Evolutionary conservation across 345 rosid genomes (phyloP).

Genomic region (Pugionium dolabratum): DNA sequence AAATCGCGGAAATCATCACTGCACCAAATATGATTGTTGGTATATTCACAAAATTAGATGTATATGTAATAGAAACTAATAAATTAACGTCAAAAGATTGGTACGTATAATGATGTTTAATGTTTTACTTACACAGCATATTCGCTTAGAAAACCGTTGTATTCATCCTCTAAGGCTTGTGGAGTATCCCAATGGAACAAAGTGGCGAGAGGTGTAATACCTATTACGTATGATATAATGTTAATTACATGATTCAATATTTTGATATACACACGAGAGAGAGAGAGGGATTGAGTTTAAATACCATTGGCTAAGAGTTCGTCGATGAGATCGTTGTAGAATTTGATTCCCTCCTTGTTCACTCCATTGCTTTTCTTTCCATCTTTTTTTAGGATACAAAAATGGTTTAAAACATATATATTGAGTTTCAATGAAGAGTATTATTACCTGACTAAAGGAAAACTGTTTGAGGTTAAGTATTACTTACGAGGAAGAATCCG

Average conservation of each 20-base stretch:
- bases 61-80: background rate
- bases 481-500: constrained; percentile 46
- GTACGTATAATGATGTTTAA: background rate
- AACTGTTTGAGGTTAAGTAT: background rate
- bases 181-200: constrained; percentile 58
- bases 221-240: constrained; percentile 21
- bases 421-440: too few relatives aligned
- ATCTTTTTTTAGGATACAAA: constrained; percentile 16
- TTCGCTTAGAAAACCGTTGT: constrained; percentile 45
- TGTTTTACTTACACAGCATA: constrained; percentile 40
- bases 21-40: constrained; percentile 10
- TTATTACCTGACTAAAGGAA: background rate
- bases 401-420: background rate
- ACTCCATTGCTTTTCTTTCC: constrained; percentile 37
- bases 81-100: background rate
- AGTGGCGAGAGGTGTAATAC: constrained; percentile 48
- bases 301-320: constrained; percentile 45
- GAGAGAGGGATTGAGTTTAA: background rate
- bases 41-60: constrained; percentile 5
- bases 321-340: constrained; percentile 48
- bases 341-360: constrained; percentile 44
- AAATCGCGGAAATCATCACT: constrained; percentile 50
- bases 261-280: background rate
- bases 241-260: background rate
- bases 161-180: constrained; percentile 50